phyloP scores from a whole-genome alignment of 2,329 filamentous ascomycete species.

The Aspergillus sp. region DNA sequence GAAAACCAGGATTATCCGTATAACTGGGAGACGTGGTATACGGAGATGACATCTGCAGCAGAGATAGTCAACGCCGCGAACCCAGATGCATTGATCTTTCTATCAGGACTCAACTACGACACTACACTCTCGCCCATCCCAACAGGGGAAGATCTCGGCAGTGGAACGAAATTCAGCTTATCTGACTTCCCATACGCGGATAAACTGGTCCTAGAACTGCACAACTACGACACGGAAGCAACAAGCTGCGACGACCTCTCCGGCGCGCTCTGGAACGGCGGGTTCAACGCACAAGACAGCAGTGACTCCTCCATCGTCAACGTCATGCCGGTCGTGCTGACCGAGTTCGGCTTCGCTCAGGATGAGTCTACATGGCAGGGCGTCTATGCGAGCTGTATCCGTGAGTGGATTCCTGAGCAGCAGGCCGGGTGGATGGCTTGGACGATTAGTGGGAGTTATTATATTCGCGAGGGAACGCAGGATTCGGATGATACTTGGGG shows the following conservation, averaged over 20 bases:
- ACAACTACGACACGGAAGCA: conserved; percentile 47
- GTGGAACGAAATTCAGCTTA: conserved; percentile 38
- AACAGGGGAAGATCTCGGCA: conserved; percentile 33
- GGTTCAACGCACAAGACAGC: conserved; percentile 43
- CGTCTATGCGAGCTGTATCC: conserved; percentile 56
- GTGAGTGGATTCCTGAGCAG: conserved; percentile 48
- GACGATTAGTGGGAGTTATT: conserved; percentile 61
- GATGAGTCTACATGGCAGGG: conserved; percentile 47
- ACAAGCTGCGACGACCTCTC: conserved; percentile 39
- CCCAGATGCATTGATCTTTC: conserved; percentile 46
- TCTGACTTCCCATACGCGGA: conserved; percentile 40
- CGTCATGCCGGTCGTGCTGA: conserved; percentile 42
- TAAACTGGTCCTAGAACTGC: conserved; percentile 51
- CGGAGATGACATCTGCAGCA: conserved; percentile 43
- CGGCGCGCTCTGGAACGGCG: conserved; percentile 36
- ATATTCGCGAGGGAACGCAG: conserved; percentile 53
- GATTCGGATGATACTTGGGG: conserved; percentile 59
- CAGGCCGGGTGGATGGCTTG: conserved; percentile 60
- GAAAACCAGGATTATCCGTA: conserved; percentile 31
- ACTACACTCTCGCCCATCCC: conserved; percentile 40
- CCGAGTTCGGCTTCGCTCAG: conserved; percentile 51
- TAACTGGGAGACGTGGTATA: conserved; percentile 49
- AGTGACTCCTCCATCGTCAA: conserved; percentile 31
- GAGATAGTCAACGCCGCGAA: conserved; percentile 45
- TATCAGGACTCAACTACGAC: conserved; percentile 51